Base-by-base conservation (phyloP, 768 basidiomycete species). In the Hericium alpestre region DNA sequence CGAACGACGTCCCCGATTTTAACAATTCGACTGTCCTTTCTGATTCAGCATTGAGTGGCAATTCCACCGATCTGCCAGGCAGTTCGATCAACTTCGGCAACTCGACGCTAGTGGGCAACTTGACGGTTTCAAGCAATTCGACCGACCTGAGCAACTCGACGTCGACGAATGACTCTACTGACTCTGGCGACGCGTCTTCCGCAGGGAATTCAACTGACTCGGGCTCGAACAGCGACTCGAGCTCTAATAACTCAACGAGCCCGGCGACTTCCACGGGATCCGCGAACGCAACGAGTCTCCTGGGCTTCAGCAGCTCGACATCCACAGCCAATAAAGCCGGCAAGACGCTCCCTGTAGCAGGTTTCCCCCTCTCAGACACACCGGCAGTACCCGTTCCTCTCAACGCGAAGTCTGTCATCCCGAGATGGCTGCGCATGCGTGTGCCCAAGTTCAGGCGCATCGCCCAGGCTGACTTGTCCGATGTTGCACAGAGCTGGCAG, bases 401-500 rank as follows among this genome's bases (percentile, higher is more conserved):
- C 32, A 32, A 32, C 32, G 32, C 32, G 32, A 32, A 32, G 9
- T 32, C 60, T 61, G n/a, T 61, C 59, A 16, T 40, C 37, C 15
- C 38, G 11, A 20, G 38, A 23, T 52, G 38, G 52, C 1, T 49
- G 15, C 32, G 27, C 38, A 25, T 55, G 46, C 51, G 41, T n/a
- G 38, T 53, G 1, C 57, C 51, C 38, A 41, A 46, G 48, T 38
- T 53, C 32, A 59, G 56, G 51, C 68, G 70, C 38, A 59, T 72
- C 50, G 68, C 65, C 1, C 73, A 73, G 54, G 53, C 54, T 13
- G 72, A 73, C 55, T 72, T 69, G 54, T 72, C 68, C 53, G 70
- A 61, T 32, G 70, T 76, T 37, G 73, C 72, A 2, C 67, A 72
- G 52, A 61, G 61, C 16, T 79, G 76, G 78, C 75, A 76, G 58